These are phyloP conservation scores for Antitrichia curtipendula DNA, from an alignment of 225 moss, liverwort and hornwort genomes.

Conservation along the genomic window DNA sequence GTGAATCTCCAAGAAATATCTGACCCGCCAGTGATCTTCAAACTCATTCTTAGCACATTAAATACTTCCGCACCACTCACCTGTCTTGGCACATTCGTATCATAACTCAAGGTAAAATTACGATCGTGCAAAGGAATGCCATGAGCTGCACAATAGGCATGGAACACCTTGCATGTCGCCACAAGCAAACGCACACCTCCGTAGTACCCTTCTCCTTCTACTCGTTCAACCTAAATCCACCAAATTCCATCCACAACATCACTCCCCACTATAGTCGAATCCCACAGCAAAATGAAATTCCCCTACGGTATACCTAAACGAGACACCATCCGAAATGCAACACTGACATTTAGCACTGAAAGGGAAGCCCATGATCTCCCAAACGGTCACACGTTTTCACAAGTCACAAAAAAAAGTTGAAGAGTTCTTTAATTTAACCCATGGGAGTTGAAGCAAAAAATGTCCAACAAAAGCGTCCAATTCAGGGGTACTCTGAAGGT, in stretches of 20 bases:
- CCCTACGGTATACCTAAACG: background rate
- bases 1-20: background rate
- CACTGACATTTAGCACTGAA: background rate
- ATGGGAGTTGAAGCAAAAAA: background rate
- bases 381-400: background rate
- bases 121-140: conserved; percentile 44
- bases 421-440: background rate
- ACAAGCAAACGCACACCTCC: conserved; percentile 82
- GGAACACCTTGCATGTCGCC: conserved; percentile 84
- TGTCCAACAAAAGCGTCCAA: background rate
- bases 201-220: conserved; percentile 83
- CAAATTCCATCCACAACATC: background rate
- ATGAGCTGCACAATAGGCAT: conserved; percentile 48
- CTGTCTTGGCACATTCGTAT: conserved; percentile 89
- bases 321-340: background rate
- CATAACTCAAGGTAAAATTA: conserved; percentile 85
- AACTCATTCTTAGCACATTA: background rate
- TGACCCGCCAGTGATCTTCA: background rate
- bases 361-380: background rate
- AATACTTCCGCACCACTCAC: conserved; percentile 12
- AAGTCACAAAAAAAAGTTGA: background rate
- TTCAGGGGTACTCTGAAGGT: background rate
- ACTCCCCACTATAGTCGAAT: background rate
- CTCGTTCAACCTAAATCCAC: conserved; percentile 37
- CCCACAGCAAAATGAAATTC: background rate